A percentile compares a stretch with the other conserved stretches of the same genome.
These are phyloP conservation scores for Russula olivacea DNA, from an alignment of 768 basidiomycete species.

Conservation along the genomic window DNA sequence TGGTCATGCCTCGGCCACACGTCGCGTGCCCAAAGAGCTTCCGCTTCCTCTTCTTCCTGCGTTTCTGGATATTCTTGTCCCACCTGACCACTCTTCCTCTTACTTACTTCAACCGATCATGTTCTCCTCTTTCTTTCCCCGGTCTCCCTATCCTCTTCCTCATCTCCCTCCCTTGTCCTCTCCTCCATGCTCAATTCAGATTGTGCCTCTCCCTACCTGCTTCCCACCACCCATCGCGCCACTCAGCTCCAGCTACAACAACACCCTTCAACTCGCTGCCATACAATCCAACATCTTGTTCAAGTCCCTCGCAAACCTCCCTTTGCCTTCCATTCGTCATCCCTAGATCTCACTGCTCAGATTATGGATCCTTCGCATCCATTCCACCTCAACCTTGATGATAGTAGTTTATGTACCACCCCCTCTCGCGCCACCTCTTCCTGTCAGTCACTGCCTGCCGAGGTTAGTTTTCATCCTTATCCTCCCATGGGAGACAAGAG, in stretches of 20 bases:
- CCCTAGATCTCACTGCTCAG: conserved; percentile 2
- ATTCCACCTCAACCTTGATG: conserved; percentile 1
- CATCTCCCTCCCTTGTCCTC: background rate
- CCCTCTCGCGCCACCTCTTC: background rate
- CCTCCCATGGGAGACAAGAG: background rate
- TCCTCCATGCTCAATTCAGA: background rate
- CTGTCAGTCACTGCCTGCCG: background rate
- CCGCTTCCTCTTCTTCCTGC: conserved; percentile 6
- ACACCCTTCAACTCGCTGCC: background rate
- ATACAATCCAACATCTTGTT: background rate
- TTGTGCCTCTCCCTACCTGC: background rate
- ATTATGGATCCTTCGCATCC: background rate
- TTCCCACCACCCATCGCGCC: background rate
- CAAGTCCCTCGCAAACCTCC: background rate
- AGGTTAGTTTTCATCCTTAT: conserved; percentile 3
- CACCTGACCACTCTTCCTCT: conserved; percentile 16
- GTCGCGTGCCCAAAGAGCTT: conserved; percentile 7
- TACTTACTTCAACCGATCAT: conserved; percentile 17
- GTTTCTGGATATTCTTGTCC: conserved; percentile 17
- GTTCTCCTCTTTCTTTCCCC: conserved; percentile 1
- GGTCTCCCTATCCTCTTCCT: background rate
- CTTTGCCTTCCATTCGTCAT: background rate
- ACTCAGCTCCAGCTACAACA: background rate
- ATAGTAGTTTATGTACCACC: background rate
- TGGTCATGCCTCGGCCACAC: background rate